Base-by-base conservation (phyloP, 306 rosid genomes). In the Cicer arietinum region DNA sequence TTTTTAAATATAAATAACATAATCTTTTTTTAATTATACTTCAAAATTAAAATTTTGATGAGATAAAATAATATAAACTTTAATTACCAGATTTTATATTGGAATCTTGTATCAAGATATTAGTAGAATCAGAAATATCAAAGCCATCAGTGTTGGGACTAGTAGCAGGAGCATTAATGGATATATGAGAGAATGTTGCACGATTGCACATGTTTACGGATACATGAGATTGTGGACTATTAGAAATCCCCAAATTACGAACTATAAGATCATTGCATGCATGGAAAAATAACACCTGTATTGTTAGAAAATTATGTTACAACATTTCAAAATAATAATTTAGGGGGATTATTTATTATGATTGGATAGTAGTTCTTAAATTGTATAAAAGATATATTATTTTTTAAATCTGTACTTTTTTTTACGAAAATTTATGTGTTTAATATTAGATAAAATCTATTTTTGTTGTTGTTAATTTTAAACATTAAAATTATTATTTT, bases 111-210 rank as follows among this genome's bases (percentile, higher is more conserved):
- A 87, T 73, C 10, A 5, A 2, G 0, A 87, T 10, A 30, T 84
- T 69, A n/a, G 16, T 48, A 1, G 88, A 87, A n/a, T 0, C 0
- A 35, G 86, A 2, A 10, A 87, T 60, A 6, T 82, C 81, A 52
- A 87, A 40, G 0, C 90, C 88, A 77, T 87, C 90, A 0, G 90
- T 87, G 75, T 87, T 87, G 2, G 88, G 88, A 13, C 90, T 87
- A 0, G 71, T 4, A 7, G 1, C 18, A 30, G 90, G 90, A n/a
- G 90, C 81, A 44, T 1, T 6, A 16, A 84, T 59, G 0, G 5
- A 2, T 3, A 87, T 66, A 17, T 50, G 0, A 6, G 47, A 58
- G 14, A 87, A 71, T 3, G 3, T 16, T 0, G 22, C 82, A 7
- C 22, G 66, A 5, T 73, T 7, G 46, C 81, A 69, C 4, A 0